A percentile compares a stretch with the other conserved stretches of the same genome.
These are phyloP conservation scores for Linnemannia schmuckeri DNA, from an alignment of 192 early-diverging fungal genomes.

Conservation along the genomic window DNA sequence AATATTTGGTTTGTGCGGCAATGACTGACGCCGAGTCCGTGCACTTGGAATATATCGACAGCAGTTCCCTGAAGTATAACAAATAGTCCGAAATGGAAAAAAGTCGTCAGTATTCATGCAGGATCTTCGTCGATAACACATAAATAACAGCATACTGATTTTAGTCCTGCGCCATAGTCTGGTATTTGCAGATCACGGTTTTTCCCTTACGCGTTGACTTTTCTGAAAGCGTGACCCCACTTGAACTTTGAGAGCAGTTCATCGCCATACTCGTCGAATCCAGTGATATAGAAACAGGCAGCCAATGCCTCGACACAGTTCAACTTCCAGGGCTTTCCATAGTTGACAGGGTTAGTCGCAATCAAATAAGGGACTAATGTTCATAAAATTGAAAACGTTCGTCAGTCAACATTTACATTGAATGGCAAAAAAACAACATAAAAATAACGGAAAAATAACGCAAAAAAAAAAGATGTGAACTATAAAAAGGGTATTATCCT, in stretches of 20 bases:
- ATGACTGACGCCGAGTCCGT: slow-evolving; percentile 80
- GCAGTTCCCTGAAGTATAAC: slow-evolving; percentile 68
- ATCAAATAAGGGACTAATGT: slow-evolving; percentile 90
- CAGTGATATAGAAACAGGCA: slow-evolving; percentile 92
- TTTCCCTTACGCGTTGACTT: slow-evolving; percentile 81
- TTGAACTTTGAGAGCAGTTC: slow-evolving; percentile 89
- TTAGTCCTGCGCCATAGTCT: neutral
- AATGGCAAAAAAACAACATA: too few relatives aligned
- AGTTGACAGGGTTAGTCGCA: slow-evolving; percentile 98
- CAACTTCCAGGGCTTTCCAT: slow-evolving; percentile 95
- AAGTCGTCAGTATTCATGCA: neutral
- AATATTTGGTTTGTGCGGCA: slow-evolving; percentile 83
- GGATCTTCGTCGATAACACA: neutral
- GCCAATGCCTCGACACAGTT: slow-evolving; percentile 99
- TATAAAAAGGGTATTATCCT: neutral
- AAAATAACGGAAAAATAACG: too few relatives aligned
- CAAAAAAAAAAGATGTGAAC: neutral
- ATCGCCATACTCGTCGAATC: slow-evolving; percentile 76
- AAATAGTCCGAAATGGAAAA: neutral
- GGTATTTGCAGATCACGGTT: neutral
- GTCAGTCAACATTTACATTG: neutral
- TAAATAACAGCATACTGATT: neutral
- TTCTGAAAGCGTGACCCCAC: slow-evolving; percentile 95
- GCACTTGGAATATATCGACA: slow-evolving; percentile 83
- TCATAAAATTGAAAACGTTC: neutral